Base-by-base conservation (phyloP, 2,329 filamentous ascomycete species). In the Colletotrichum endophyticum region DNA sequence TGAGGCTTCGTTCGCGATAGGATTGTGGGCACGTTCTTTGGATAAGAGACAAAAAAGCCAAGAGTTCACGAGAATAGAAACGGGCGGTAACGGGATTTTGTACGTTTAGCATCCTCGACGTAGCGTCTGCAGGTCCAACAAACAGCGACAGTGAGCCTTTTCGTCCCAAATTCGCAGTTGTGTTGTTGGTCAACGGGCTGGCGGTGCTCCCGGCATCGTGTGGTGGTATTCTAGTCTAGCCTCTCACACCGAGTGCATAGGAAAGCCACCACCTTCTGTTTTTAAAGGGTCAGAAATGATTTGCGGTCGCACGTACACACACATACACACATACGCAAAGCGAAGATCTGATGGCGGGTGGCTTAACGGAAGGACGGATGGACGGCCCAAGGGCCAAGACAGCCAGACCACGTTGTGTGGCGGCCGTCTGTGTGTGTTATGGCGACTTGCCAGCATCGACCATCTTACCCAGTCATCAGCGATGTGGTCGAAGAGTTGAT, bases 51-150 rank as follows among this genome's bases (percentile, higher is more conserved):
- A 12, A 25, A 25, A 63, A 69, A 66, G 49, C 70, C 64, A 73
- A 69, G 59, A 73, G 6, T 49, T 32, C 27, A 73, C 73, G 39
- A 73, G 56, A 59, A 76, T 73, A 73, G 73, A 57, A 73, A 69
- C 44, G 16, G 62, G 57, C 64, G 57, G 73, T 44, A 9, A 28
- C 6, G 22, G 62, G 63, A 22, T 64, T 73, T 73, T 76, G 56
- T 73, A 36, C 30, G 73, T 68, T 64, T 73, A 13, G 63, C 57
- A 64, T 68, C 1, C 15, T 32, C 34, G 61, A 64, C 15, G 61
- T 27, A 64, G 62, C 34, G 56, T 27, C 59, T 32, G 59, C 59
- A 34, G 30, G 22, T n/a, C 16, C 56, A 44, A 56, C 11, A 22
- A 4, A 53, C 1, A 44, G 49, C 25, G 15, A 4, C 68, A 57